These are phyloP conservation scores for Filobasidium uniguttulatum DNA, from an alignment of 1,284 basidiomycete genomes.

Conservation along the genomic window DNA sequence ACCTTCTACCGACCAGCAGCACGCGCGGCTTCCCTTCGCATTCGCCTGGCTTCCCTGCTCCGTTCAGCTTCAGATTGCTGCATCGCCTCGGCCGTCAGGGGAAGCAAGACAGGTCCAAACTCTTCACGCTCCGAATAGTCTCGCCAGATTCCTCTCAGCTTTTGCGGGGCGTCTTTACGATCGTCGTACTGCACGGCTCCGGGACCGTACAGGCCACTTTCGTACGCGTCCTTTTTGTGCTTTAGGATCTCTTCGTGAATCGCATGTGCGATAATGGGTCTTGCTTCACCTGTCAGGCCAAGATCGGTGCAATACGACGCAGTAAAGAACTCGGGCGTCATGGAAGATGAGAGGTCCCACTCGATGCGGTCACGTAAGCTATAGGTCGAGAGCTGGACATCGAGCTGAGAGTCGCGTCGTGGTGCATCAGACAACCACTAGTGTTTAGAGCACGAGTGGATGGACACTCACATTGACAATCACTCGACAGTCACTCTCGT, in stretches of 20 bases:
- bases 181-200: slow-evolving; percentile 37
- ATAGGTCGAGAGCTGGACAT: slow-evolving; percentile 88
- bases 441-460: no score
- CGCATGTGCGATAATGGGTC: slow-evolving; percentile 78
- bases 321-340: slow-evolving; percentile 81
- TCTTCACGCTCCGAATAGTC: slow-evolving; percentile 89
- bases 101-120: slow-evolving; percentile 78
- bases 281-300: slow-evolving; percentile 72
- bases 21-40: slow-evolving; percentile 11
- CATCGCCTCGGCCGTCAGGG: slow-evolving; percentile 74
- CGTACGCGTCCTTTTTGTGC: slow-evolving; percentile 86
- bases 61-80: slow-evolving; percentile 61
- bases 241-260: slow-evolving; percentile 88
- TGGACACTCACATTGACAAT: slow-evolving; percentile 60
- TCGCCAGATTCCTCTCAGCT: slow-evolving; percentile 78
- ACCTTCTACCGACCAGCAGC: slow-evolving; percentile 1
- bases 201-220: slow-evolving; percentile 72
- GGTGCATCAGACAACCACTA: not conserved
- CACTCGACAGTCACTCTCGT: slow-evolving; percentile 53
- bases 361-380: slow-evolving; percentile 91
- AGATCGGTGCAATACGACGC: slow-evolving; percentile 68
- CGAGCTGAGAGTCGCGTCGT: slow-evolving; percentile 50
- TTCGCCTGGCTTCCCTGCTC: slow-evolving; percentile 49
- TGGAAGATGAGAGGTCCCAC: slow-evolving; percentile 87
- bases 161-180: slow-evolving; percentile 51